Conservation (phyloP, 345 rosid genomes). For the Capsella bursapastoris region DNA sequence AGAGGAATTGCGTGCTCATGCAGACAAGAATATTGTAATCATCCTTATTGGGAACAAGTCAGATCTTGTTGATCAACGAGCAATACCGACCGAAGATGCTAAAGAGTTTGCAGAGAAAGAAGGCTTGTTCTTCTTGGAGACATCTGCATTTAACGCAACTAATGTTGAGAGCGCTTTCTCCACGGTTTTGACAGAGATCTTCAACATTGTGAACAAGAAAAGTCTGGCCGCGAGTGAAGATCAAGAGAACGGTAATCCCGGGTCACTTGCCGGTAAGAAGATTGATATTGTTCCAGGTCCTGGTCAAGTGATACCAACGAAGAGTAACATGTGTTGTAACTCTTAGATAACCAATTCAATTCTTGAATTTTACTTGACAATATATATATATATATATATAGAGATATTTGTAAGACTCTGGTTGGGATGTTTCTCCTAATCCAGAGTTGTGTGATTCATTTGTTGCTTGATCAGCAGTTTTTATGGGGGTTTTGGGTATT, state of each 20-base stretch:
- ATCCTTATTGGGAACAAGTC: conserved; percentile 75
- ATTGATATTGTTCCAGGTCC: conserved; percentile 68
- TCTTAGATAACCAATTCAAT: conserved; percentile 40
- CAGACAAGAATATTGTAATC: conserved; percentile 80
- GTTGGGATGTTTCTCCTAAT: background rate
- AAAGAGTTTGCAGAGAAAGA: conserved; percentile 83
- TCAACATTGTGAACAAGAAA: conserved; percentile 75
- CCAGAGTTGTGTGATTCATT: conserved; percentile 10
- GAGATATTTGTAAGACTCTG: conserved; percentile 14
- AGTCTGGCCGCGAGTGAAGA: conserved; percentile 60
- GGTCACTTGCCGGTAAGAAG: conserved; percentile 69
- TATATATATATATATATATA: background rate
- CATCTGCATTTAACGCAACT: conserved; percentile 69
- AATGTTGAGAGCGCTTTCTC: conserved; percentile 72
- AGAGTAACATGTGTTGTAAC: conserved; percentile 64
- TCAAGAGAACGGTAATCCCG: conserved; percentile 57
- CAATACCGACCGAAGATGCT: conserved; percentile 68
- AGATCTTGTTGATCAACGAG: conserved; percentile 71
- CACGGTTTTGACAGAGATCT: conserved; percentile 74
- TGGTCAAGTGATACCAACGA: conserved; percentile 66
- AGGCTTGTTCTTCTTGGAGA: conserved; percentile 80
- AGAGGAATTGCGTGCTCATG: conserved; percentile 81
- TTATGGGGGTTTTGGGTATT: conserved; percentile 6
- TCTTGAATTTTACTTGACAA: conserved; percentile 4
- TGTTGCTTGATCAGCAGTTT: conserved; percentile 19